Conservation (phyloP, 108 stramenopile genomes). For the Cyclotella distinguenda region DNA sequence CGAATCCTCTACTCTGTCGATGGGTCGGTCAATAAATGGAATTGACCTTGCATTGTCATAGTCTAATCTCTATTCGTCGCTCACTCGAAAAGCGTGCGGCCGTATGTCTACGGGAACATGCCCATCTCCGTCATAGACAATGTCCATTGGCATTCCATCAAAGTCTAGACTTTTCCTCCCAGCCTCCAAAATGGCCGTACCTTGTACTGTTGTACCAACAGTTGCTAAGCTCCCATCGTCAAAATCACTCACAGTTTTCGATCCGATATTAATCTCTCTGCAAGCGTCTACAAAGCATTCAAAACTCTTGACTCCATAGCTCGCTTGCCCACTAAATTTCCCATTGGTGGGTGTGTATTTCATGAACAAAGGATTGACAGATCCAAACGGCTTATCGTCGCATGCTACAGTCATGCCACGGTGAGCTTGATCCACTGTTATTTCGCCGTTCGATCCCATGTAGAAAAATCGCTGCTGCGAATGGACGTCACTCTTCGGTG, state of each 20-base stretch:
- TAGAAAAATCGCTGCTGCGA: conserved; percentile 99
- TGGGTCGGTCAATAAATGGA: no score
- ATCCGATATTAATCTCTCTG: conserved; percentile 57
- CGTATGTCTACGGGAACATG: conserved; percentile 58
- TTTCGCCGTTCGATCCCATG: conserved; percentile 96
- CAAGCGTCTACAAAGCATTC: conserved; percentile 83
- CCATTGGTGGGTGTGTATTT: conserved; percentile 97
- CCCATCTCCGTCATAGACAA: conserved; percentile 72
- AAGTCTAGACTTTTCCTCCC: conserved; percentile 89
- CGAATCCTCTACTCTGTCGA: no score
- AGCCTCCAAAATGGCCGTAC: conserved; percentile 98
- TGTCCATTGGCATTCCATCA: conserved; percentile 86
- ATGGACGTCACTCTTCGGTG: conserved; percentile 97
- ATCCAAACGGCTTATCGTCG: conserved; percentile 86
- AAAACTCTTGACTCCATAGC: conserved; percentile 96
- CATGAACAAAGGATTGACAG: conserved; percentile 98
- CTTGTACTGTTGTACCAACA: conserved; percentile 91
- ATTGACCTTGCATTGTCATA: not conserved
- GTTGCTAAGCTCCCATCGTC: conserved; percentile 93
- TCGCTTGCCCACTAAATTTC: conserved; percentile 92
- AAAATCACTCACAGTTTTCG: conserved; percentile 65
- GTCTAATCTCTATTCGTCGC: not conserved
- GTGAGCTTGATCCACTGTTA: conserved; percentile 98
- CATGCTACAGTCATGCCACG: conserved; percentile 93
- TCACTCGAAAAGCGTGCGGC: conserved; percentile 56